phyloP scores from a whole-genome alignment of 1,284 basidiomycete genomes.

The Sanghuangporus weigelae region DNA sequence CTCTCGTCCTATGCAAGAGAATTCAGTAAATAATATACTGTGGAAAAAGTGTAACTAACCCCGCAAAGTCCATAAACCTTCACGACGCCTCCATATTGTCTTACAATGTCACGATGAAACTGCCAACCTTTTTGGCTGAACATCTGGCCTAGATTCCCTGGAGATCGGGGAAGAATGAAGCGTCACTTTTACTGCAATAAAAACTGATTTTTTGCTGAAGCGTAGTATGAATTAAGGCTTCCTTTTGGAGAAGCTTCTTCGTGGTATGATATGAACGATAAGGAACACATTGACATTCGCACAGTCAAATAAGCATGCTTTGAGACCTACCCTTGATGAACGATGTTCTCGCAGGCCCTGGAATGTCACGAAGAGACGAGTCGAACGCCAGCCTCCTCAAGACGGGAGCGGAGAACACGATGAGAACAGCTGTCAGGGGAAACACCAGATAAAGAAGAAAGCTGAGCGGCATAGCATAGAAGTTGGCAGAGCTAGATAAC shows the following conservation, averaged over 20 bases:
- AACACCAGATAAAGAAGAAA: neutral
- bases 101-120: slow-evolving; percentile 34
- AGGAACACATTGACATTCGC: neutral
- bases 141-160: slow-evolving; percentile 44
- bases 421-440: neutral
- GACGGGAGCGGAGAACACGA: neutral
- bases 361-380: neutral
- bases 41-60: slow-evolving; percentile 4
- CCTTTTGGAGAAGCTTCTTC: neutral
- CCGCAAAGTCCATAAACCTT: slow-evolving; percentile 20
- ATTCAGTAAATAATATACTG: neutral
- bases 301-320: neutral
- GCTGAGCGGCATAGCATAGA: neutral
- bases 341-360: slow-evolving; percentile 13
- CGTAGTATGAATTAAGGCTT: too few species aligned
- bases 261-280: neutral
- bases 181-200: neutral
- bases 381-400: neutral
- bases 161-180: neutral
- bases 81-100: slow-evolving; percentile 24
- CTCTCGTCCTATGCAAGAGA: slow-evolving; percentile 13
- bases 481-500: too few species aligned
- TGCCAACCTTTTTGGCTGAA: slow-evolving; percentile 42
- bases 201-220: neutral
- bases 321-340: slow-evolving; percentile 10